phyloP scores from a whole-genome alignment of 306 rosid species.

The Aeschynomene evenia region DNA sequence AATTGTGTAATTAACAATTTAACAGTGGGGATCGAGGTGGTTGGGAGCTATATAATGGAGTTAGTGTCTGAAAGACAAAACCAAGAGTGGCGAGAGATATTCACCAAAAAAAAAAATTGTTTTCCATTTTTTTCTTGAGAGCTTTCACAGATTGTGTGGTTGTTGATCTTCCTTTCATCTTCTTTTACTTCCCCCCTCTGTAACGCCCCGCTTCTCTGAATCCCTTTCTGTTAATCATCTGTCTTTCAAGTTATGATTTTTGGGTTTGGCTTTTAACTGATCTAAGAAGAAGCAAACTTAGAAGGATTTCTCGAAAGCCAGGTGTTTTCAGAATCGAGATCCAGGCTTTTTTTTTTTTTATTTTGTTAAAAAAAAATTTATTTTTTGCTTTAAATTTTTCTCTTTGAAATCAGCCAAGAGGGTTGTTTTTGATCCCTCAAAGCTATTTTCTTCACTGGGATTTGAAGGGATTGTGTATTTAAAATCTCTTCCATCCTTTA shows the following conservation, averaged over 20 bases:
- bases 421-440: slow-evolving; percentile 78
- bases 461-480: slow-evolving; percentile 75
- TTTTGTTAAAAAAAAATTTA: background rate
- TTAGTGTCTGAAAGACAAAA: background rate
- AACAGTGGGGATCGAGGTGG: slow-evolving; percentile 9
- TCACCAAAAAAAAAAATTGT: background rate
- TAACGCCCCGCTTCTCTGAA: slow-evolving; percentile 88
- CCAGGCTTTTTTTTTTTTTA: slow-evolving; percentile 51
- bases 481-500: slow-evolving; percentile 53
- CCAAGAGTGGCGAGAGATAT: slow-evolving; percentile 66
- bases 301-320: slow-evolving; percentile 71
- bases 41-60: slow-evolving; percentile 38
- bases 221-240: slow-evolving; percentile 99
- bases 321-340: slow-evolving; percentile 99
- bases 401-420: slow-evolving; percentile 45
- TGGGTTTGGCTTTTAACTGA: slow-evolving; percentile 71
- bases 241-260: slow-evolving; percentile 82
- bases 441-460: slow-evolving; percentile 28
- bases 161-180: background rate
- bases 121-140: slow-evolving; percentile 3
- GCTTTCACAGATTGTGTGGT: background rate
- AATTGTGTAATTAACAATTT: slow-evolving; percentile 25
- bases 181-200: slow-evolving; percentile 50
- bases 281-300: slow-evolving; percentile 71
- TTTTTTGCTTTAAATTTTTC: background rate